Conservation (phyloP, 2,329 filamentous ascomycete species). For the Aureobasidium pullulans region DNA sequence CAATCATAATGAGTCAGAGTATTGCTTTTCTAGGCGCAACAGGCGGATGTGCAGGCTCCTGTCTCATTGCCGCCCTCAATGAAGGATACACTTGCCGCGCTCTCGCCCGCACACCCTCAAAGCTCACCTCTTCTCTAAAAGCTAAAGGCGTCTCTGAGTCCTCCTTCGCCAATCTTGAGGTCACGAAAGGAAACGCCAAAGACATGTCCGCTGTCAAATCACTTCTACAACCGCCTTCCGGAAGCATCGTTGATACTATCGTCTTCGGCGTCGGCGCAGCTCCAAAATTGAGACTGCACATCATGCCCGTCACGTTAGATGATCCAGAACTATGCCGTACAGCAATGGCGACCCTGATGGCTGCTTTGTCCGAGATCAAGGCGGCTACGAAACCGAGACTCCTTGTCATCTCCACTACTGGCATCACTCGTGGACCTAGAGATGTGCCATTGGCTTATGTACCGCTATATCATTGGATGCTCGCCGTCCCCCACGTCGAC, state of each 20-base stretch:
- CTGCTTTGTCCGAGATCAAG: slow-evolving; percentile 22
- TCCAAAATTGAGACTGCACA: slow-evolving; percentile 21
- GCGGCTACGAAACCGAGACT: slow-evolving; percentile 24
- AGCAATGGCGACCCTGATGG: slow-evolving; percentile 25
- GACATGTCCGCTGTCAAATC: slow-evolving; percentile 35
- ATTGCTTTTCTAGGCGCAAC: slow-evolving; percentile 48
- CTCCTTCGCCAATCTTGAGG: slow-evolving; percentile 32
- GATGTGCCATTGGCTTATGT: slow-evolving; percentile 30
- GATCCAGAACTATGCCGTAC: slow-evolving; percentile 31
- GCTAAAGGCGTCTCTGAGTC: slow-evolving; percentile 32
- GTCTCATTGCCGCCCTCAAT: slow-evolving; percentile 38
- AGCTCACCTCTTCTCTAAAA: slow-evolving; percentile 39
- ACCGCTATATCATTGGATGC: slow-evolving; percentile 30
- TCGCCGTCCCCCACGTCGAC: slow-evolving; percentile 33
- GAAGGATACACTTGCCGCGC: slow-evolving; percentile 40
- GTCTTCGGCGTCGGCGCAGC: slow-evolving; percentile 40
- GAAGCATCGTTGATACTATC: slow-evolving; percentile 35
- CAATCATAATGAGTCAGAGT: slow-evolving; percentile 20
- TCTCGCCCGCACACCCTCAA: slow-evolving; percentile 43
- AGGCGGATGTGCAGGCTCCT: slow-evolving; percentile 39
- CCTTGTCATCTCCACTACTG: slow-evolving; percentile 32
- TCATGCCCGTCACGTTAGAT: slow-evolving; percentile 26
- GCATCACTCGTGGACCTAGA: slow-evolving; percentile 25
- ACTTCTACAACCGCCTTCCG: slow-evolving; percentile 26
- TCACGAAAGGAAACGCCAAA: slow-evolving; percentile 42